Evolutionary conservation across 345 rosid genomes (phyloP).

Genomic region (Eucalyptus dawsonii): DNA sequence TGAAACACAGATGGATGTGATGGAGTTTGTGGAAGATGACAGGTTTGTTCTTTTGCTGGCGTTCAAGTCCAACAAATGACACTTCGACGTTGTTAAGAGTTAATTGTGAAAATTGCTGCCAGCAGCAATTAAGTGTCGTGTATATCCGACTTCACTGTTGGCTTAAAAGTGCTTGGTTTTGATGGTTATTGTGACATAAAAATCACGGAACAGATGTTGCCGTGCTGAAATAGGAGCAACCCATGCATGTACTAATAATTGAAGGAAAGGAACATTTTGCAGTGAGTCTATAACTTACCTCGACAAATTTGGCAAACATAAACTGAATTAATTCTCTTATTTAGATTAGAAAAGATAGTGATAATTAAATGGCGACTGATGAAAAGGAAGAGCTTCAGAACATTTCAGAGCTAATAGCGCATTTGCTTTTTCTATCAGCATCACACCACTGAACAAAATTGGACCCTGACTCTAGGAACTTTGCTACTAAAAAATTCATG

Average conservation of each 20-base stretch:
- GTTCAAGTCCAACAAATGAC: neutral
- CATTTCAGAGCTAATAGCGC: neutral
- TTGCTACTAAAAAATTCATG: neutral
- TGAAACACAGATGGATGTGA: neutral
- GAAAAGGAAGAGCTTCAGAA: neutral
- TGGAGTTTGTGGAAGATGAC: neutral
- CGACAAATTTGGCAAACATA: neutral
- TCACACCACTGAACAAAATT: neutral
- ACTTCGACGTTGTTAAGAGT: neutral
- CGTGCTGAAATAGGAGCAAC: neutral
- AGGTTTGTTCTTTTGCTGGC: neutral
- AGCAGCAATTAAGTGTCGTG: neutral
- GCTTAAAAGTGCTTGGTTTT: neutral
- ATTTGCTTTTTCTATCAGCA: neutral
- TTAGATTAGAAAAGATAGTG: neutral
- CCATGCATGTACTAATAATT: neutral
- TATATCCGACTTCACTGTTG: neutral
- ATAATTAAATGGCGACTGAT: neutral
- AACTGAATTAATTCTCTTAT: neutral
- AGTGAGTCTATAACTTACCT: neutral
- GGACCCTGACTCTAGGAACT: neutral
- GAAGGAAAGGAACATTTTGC: neutral
- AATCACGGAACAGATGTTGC: neutral
- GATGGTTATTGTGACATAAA: neutral
- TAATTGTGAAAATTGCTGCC: neutral